Percentiles rank a stretch among this genome's conserved stretches.
Evolutionary conservation across 2,329 filamentous ascomycete species (phyloP).

Genomic region (Colletotrichum abscissum): DNA sequence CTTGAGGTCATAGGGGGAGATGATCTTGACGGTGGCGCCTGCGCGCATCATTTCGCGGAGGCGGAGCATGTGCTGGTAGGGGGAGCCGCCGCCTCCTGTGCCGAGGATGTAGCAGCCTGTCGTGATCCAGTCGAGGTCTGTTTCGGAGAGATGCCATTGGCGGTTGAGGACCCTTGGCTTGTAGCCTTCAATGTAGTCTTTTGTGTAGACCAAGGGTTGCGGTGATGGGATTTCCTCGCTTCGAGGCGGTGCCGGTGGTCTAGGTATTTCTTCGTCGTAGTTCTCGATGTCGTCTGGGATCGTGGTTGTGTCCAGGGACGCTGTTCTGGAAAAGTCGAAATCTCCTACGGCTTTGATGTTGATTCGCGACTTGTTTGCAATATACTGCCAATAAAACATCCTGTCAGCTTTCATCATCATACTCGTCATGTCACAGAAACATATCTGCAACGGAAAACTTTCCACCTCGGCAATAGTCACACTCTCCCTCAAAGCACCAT

Average conservation of each 20-base stretch:
- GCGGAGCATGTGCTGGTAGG: conserved; percentile 55
- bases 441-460: conserved; percentile 63
- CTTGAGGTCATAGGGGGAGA: conserved; percentile 56
- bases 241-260: not conserved
- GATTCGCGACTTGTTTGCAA: conserved; percentile 64
- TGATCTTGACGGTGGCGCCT: conserved; percentile 63
- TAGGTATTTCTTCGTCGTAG: not conserved
- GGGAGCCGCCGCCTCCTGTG: conserved; percentile 50
- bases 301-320: not conserved
- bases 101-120: conserved; percentile 50
- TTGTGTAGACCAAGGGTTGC: not conserved
- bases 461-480: conserved; percentile 64
- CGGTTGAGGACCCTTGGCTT: conserved; percentile 45
- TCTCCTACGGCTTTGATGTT: conserved; percentile 70
- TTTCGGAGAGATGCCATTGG: conserved; percentile 49
- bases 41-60: conserved; percentile 62
- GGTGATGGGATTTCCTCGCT: conserved; percentile 23
- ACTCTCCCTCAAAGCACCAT: conserved; percentile 56
- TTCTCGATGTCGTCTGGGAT: not conserved
- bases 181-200: conserved; percentile 46
- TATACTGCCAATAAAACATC: conserved; percentile 48
- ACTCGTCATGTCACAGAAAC: conserved; percentile 6
- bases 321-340: conserved; percentile 53
- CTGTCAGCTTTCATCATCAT: conserved; percentile 17
- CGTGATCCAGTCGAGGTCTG: conserved; percentile 49